Percentiles rank a stretch among this genome's conserved stretches.
phyloP scores from a whole-genome alignment of 352 stramenopile genomes.

The Pythium oligandrum region DNA sequence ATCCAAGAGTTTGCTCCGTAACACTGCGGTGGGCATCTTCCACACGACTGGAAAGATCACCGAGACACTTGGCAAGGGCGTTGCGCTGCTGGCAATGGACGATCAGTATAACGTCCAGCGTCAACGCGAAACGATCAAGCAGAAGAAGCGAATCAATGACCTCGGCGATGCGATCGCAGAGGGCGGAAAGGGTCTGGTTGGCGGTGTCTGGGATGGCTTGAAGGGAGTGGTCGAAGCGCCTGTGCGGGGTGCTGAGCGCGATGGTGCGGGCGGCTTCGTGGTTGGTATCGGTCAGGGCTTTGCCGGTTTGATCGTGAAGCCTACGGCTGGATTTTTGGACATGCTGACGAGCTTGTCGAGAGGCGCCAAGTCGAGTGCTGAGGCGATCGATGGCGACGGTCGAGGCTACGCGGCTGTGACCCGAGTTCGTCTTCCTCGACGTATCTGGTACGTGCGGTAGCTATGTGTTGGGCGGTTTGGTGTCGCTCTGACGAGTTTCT shows the following conservation, averaged over 20 bases:
- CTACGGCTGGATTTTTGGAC: constrained; percentile 76
- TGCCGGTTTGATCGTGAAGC: constrained; percentile 79
- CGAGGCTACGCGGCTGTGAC: constrained; percentile 41
- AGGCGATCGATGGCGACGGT: constrained; percentile 55
- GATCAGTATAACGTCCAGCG: constrained; percentile 84
- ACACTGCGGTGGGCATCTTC: constrained; percentile 86
- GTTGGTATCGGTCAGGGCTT: constrained; percentile 83
- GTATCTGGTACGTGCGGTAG: constrained; percentile 61
- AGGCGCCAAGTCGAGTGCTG: constrained; percentile 77
- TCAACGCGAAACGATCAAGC: constrained; percentile 63
- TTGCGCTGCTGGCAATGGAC: constrained; percentile 83
- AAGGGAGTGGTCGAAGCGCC: constrained; percentile 77
- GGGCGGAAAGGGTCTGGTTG: constrained; percentile 71
- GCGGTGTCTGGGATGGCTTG: constrained; percentile 78
- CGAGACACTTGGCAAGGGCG: constrained; percentile 83
- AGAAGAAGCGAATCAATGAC: constrained; percentile 78
- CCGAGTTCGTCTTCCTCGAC: constrained; percentile 61
- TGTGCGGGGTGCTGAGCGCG: constrained; percentile 67
- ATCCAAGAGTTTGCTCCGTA: constrained; percentile 82
- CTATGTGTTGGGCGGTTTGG: too few relatives aligned
- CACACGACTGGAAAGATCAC: constrained; percentile 89
- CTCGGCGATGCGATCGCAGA: constrained; percentile 77
- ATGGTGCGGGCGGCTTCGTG: constrained; percentile 76
- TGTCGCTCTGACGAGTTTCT: not conserved
- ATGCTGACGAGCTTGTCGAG: constrained; percentile 76